These are phyloP conservation scores for Wilhelminamyces savonicus DNA, from an alignment of 805 yeast species.

Conservation along the genomic window DNA sequence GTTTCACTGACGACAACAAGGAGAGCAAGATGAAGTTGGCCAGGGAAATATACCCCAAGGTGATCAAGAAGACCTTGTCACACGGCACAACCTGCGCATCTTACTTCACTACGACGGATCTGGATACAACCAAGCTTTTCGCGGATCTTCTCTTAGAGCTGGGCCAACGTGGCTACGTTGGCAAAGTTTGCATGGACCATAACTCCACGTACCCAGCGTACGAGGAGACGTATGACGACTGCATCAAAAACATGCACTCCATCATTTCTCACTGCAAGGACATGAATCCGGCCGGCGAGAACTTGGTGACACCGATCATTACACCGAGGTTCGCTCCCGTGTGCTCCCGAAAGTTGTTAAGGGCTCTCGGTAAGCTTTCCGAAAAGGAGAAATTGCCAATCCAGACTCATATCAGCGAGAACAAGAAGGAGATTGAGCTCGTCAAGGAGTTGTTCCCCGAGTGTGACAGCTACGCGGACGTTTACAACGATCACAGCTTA, in stretches of 20 bases:
- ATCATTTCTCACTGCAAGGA: conserved; percentile 51
- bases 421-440: conserved; percentile 65
- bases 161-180: conserved; percentile 88
- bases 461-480: conserved; percentile 62
- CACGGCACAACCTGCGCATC: conserved; percentile 91
- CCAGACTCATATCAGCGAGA: conserved; percentile 92
- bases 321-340: conserved; percentile 95
- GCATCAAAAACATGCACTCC: conserved; percentile 46
- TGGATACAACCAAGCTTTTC: conserved; percentile 65
- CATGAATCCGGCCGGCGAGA: conserved; percentile 45
- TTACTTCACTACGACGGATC: conserved; percentile 85
- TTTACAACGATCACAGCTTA: conserved; percentile 60
- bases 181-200: conserved; percentile 90
- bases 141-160: conserved; percentile 59
- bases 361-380: conserved; percentile 52
- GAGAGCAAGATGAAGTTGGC: conserved; percentile 47
- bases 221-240: conserved; percentile 54
- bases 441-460: conserved; percentile 71
- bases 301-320: conserved; percentile 60
- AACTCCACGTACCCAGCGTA: conserved; percentile 61
- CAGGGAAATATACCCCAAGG: conserved; percentile 52
- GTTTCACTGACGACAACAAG: conserved; percentile 29
- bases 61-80: conserved; percentile 60
- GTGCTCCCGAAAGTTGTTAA: conserved; percentile 60
- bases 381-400: conserved; percentile 48